Conservation (phyloP, 768 basidiomycete genomes). For the Symmetrospora coprosmae region DNA sequence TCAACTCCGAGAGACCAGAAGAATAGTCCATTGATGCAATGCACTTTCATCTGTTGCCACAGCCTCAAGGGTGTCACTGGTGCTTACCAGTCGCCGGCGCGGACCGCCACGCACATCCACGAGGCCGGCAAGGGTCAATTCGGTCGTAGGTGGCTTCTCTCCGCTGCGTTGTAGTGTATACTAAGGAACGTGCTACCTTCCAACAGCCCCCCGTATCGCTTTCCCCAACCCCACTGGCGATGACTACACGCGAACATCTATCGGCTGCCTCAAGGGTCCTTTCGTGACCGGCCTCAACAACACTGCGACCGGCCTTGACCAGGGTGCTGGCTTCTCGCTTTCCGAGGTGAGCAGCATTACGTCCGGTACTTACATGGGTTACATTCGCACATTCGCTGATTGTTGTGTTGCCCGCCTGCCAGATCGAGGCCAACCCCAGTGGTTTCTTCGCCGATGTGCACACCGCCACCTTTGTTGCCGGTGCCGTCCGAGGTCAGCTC, state of each 20-base stretch:
- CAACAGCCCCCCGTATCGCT: conserved; percentile 36
- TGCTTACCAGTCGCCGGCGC: conserved; percentile 11
- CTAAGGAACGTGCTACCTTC: too few relatives aligned
- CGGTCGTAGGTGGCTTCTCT: too few relatives aligned
- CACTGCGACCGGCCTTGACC: conserved; percentile 23
- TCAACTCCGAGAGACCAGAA: not conserved
- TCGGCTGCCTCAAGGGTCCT: conserved; percentile 34
- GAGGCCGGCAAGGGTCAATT: not conserved
- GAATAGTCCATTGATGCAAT: too few relatives aligned
- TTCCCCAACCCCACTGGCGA: conserved; percentile 37
- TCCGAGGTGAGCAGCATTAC: too few relatives aligned
- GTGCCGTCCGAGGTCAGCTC: conserved; percentile 37
- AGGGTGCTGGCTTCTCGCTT: not conserved
- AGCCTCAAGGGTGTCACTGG: conserved; percentile 17
- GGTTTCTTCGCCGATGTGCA: conserved; percentile 37
- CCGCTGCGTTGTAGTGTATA: too few relatives aligned
- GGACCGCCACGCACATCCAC: conserved; percentile 19
- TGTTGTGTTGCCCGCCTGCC: conserved; percentile 32
- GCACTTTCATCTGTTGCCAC: not conserved
- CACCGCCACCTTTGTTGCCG: conserved; percentile 34
- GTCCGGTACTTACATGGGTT: not conserved
- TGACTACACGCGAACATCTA: conserved; percentile 30
- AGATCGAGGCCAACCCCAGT: conserved; percentile 34
- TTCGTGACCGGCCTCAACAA: conserved; percentile 36
- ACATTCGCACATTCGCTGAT: conserved; percentile 30